Conservation (phyloP, 352 stramenopile genomes). For the Globisporangium cylindrosporum region DNA sequence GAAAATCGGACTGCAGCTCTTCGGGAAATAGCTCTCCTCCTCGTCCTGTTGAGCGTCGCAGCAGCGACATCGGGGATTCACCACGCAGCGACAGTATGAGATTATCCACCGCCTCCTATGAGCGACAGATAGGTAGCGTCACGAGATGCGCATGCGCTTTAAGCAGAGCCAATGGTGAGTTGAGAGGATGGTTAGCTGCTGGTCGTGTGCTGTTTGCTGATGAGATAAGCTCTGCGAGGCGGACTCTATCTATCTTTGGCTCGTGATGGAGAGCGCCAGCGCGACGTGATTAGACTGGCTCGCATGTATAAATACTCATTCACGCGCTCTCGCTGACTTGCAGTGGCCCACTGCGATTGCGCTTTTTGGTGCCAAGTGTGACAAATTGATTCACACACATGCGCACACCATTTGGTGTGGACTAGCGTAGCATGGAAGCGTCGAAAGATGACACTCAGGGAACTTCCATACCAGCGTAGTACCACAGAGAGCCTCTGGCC, state of each 20-base stretch:
- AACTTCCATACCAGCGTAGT: no score
- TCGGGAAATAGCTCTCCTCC: conserved; percentile 3
- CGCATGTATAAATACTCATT: neutral
- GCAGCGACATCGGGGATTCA: conserved; percentile 12
- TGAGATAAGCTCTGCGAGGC: neutral
- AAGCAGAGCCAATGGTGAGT: neutral
- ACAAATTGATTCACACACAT: no score
- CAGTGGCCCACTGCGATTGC: neutral
- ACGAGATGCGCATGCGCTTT: neutral
- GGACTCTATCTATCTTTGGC: neutral
- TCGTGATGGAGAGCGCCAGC: no score
- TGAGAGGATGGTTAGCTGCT: neutral
- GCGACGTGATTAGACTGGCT: no score
- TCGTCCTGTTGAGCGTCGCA: conserved; percentile 18
- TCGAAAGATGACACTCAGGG: no score
- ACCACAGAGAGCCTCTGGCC: no score
- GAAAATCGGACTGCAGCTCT: conserved; percentile 6
- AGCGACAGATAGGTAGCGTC: neutral
- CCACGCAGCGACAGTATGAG: neutral
- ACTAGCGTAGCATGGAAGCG: no score
- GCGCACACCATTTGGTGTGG: no score
- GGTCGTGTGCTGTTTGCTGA: neutral
- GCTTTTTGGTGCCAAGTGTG: neutral
- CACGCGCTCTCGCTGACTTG: neutral
- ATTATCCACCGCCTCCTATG: neutral